phyloP scores from a whole-genome alignment of 1,284 basidiomycete genomes.

The Schizopora paradoxa region DNA sequence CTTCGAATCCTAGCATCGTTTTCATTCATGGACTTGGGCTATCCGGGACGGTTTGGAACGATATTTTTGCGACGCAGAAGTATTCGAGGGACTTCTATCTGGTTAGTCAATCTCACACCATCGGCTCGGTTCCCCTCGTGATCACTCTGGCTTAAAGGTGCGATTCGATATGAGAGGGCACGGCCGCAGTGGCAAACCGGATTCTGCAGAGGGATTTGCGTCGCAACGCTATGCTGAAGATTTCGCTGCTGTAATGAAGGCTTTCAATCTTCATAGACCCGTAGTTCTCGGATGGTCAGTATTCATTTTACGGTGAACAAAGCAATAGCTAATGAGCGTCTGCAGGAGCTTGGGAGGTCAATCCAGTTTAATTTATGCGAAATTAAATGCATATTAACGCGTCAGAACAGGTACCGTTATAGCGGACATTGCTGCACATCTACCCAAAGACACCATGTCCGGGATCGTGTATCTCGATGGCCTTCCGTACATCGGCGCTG shows the following conservation, averaged over 20 bases:
- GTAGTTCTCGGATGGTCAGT: slow-evolving; percentile 36
- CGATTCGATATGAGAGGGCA: slow-evolving; percentile 15
- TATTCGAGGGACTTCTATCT: slow-evolving; percentile 19
- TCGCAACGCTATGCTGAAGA: slow-evolving; percentile 15
- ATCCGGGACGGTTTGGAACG: slow-evolving; percentile 19
- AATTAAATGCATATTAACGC: not conserved
- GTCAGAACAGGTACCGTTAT: slow-evolving; percentile 27
- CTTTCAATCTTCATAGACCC: slow-evolving; percentile 27
- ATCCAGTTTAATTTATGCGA: slow-evolving; percentile 1
- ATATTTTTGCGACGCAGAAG: slow-evolving; percentile 16
- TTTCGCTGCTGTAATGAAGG: slow-evolving; percentile 8
- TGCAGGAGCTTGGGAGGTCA: slow-evolving; percentile 36
- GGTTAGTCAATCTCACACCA: slow-evolving; percentile 14
- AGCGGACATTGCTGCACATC: slow-evolving; percentile 33
- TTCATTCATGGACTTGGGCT: slow-evolving; percentile 22
- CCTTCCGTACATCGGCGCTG: slow-evolving; percentile 29
- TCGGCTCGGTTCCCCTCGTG: too few species aligned
- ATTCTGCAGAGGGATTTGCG: slow-evolving; percentile 4
- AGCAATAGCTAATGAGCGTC: not conserved
- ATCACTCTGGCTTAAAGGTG: slow-evolving; percentile 1
- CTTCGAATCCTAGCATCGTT: slow-evolving; percentile 20
- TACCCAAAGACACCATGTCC: slow-evolving; percentile 30
- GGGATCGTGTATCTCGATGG: slow-evolving; percentile 34
- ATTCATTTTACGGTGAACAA: not conserved
- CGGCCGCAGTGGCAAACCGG: slow-evolving; percentile 13